Evolutionary conservation across 768 basidiomycete genomes (phyloP).

Genomic region (Boletus bicolor): DNA sequence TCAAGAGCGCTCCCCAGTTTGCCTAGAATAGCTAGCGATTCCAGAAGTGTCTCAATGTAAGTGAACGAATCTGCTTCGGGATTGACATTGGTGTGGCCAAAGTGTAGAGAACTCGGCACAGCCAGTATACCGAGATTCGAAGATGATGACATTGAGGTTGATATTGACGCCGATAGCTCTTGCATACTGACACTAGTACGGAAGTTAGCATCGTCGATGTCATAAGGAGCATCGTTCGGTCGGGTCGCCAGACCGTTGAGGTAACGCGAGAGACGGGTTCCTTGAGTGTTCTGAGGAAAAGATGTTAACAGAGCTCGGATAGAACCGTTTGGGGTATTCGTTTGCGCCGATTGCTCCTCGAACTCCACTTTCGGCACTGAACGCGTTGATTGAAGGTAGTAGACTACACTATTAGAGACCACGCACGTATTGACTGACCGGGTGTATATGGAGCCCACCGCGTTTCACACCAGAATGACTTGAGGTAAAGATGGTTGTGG

Average conservation of each 20-base stretch:
- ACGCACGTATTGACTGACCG: slow-evolving; percentile 73
- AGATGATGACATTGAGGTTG: slow-evolving; percentile 23
- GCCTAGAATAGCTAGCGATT: slow-evolving; percentile 89
- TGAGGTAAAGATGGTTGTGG: slow-evolving; percentile 95
- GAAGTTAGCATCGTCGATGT: slow-evolving; percentile 46
- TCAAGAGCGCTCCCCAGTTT: slow-evolving; percentile 85
- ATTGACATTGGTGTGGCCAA: slow-evolving; percentile 41
- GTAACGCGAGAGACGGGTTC: slow-evolving; percentile 57
- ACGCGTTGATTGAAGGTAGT: slow-evolving; percentile 6
- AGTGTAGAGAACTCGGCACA: slow-evolving; percentile 18
- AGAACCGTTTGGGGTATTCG: slow-evolving; percentile 20
- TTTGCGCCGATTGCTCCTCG: slow-evolving; percentile 43
- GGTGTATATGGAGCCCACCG: slow-evolving; percentile 85
- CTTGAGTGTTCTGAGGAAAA: slow-evolving; percentile 39
- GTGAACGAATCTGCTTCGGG: slow-evolving; percentile 92
- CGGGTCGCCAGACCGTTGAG: slow-evolving; percentile 62
- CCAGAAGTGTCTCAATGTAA: slow-evolving; percentile 89
- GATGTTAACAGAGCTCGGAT: slow-evolving; percentile 32
- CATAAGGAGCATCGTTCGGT: slow-evolving; percentile 76
- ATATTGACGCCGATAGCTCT: slow-evolving; percentile 20
- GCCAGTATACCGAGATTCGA: slow-evolving; percentile 23
- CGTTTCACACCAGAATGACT: slow-evolving; percentile 92
- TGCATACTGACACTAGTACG: slow-evolving; percentile 18
- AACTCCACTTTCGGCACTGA: slow-evolving; percentile 69
- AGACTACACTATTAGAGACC: not conserved